Percentiles rank a stretch among this genome's conserved stretches.
These are phyloP conservation scores for Cucumis hystrix DNA, from an alignment of 306 rosid species.

Conservation along the genomic window DNA sequence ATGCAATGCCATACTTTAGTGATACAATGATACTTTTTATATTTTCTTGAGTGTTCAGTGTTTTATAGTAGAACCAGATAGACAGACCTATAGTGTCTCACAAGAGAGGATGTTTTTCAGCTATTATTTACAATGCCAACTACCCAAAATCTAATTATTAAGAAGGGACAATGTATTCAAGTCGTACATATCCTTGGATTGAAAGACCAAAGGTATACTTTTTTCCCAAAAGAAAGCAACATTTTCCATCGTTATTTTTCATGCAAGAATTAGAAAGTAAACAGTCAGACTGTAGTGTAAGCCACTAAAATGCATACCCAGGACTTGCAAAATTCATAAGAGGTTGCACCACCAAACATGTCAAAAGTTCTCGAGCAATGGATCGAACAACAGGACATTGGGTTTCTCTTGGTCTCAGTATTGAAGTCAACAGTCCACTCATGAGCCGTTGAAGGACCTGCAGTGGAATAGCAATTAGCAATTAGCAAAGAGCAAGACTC, in stretches of 20 bases:
- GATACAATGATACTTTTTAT: neutral
- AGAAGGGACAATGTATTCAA: neutral
- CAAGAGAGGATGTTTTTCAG: neutral
- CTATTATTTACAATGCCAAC: neutral
- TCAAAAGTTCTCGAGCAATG: constrained; percentile 74
- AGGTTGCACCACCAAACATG: constrained; percentile 87
- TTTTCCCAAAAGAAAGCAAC: neutral
- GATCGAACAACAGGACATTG: constrained; percentile 75
- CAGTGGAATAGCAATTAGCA: constrained; percentile 18
- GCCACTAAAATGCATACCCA: constrained; percentile 52
- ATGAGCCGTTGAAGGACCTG: constrained; percentile 84
- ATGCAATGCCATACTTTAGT: neutral
- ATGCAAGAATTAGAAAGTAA: neutral
- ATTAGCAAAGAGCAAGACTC: constrained; percentile 22
- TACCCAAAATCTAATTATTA: neutral
- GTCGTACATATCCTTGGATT: neutral
- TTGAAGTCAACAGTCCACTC: constrained; percentile 74
- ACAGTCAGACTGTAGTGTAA: neutral
- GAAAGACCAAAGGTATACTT: neutral
- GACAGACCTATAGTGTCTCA: neutral
- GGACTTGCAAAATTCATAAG: constrained; percentile 84
- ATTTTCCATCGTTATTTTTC: neutral
- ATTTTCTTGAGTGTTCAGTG: neutral
- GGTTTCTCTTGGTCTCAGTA: constrained; percentile 69
- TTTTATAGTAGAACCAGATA: neutral